Evolutionary conservation across 2,329 filamentous ascomycete genomes (phyloP), one percentile per base, ranked within the genome.

Genomic region (Rutstroemia sp.): DNA sequence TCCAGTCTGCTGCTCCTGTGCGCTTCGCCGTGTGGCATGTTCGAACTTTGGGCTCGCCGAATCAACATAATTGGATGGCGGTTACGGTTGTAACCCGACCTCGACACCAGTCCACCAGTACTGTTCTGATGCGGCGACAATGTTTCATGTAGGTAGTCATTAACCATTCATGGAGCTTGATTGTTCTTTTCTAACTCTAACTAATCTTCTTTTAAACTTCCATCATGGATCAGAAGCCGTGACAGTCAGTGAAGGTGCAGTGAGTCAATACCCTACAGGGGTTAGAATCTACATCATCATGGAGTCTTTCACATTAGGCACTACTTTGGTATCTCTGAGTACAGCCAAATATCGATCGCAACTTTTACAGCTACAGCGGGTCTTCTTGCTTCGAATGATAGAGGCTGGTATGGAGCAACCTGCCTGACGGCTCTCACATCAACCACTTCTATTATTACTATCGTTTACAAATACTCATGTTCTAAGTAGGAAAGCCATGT

Each of bases 321-420:
- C 39, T 2, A 21, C 21, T 23, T 25, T 44, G 9, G 34, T 21
- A 16, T 19, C 38, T 1, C 14, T 51, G 3, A 38, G 44, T n/a
- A 44, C 25, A n/a, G 44, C 38, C 14, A 23, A 17, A 57, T 57
- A 23, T 27, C 25, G 7, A 49, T 57, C 17, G 78, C 76, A 9
- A 78, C 79, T 39, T 77, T 77, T 19, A 75, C 73, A 58, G 79
- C 80, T 63, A 78, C 77, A 2, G 72, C 76, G 58, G 71, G 75
- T 17, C 76, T 78, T 64, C 73, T 78, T 52, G 73, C 74, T n/a
- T 67, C 79, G 1, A 64, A 70, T 5, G 77, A 81, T 58, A 74
- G 81, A 17, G 74, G 76, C 30, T 83, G 49, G 49, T 54, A 48
- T 44, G 49, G 49, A 30, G 23, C 42, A 12, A n/a, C 42, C 4